Evolutionary conservation across 179 eudicot genomes (phyloP).

Genomic region (Silene vulgaris): DNA sequence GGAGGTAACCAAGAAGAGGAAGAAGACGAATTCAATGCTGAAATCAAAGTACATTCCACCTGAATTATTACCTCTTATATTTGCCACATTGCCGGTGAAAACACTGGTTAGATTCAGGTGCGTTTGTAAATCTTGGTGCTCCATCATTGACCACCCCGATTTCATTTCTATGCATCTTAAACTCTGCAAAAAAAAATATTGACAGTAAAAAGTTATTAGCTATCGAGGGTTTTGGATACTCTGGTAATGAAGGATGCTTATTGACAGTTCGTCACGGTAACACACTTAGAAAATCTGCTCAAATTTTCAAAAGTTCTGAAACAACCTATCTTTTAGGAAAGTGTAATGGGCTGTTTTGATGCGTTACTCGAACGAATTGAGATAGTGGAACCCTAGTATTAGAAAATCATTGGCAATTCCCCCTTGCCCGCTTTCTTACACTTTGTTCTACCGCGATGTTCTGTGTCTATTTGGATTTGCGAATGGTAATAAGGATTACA

Average conservation of each 20-base stretch:
- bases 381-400: not conserved
- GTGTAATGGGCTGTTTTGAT: too few species aligned
- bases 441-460: too few species aligned
- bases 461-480: not conserved
- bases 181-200: not conserved
- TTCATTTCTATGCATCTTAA: not conserved
- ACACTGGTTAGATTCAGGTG: constrained; percentile 1
- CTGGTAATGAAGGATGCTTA: too few species aligned
- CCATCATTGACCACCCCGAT: not conserved
- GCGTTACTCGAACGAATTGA: not conserved
- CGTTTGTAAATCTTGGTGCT: constrained; percentile 5
- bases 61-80: not conserved
- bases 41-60: not conserved
- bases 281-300: too few species aligned
- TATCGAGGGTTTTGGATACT: too few species aligned
- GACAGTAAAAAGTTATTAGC: too few species aligned
- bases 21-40: not conserved
- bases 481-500: not conserved
- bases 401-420: constrained; percentile 1
- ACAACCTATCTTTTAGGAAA: too few species aligned
- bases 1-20: not conserved
- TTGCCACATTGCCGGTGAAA: not conserved
- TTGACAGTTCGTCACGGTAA: too few species aligned
- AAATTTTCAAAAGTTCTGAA: too few species aligned
- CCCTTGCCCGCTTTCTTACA: not conserved